phyloP scores from a whole-genome alignment of 139 green algal species.

The Astrephomene gubernaculifera region DNA sequence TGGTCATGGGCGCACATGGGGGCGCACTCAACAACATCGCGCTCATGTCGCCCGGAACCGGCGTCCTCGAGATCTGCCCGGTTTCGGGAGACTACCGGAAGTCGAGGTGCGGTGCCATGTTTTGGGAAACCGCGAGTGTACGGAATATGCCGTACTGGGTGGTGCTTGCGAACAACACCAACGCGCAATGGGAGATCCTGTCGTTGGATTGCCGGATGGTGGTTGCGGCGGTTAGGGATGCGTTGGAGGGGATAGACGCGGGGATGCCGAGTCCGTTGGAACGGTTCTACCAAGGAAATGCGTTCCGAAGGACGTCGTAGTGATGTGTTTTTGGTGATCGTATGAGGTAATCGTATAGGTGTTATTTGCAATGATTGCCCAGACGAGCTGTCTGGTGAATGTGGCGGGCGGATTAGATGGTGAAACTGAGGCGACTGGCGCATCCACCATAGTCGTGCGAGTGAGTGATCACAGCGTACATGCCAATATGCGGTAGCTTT shows the following conservation, averaged over 20 bases:
- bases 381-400: no score
- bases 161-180: neutral
- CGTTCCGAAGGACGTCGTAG: neutral
- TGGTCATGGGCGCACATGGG: slow-evolving; percentile 15
- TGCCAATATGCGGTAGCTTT: no score
- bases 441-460: no score
- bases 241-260: neutral
- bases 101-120: neutral
- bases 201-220: neutral
- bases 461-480: no score
- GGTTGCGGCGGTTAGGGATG: neutral
- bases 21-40: neutral
- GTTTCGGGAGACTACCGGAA: neutral
- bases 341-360: no score
- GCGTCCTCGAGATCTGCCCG: slow-evolving; percentile 1
- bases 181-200: neutral
- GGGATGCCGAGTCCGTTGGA: neutral
- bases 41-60: slow-evolving; percentile 11
- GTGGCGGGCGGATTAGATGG: no score
- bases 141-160: slow-evolving; percentile 9
- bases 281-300: neutral
- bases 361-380: no score
- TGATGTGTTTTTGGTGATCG: no score
- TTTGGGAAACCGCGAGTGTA: neutral
- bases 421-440: no score